Percentiles rank a stretch among this genome's conserved stretches.
Evolutionary conservation across 768 basidiomycete species (phyloP).

Genomic region (Kwoniella newhampshirensis): DNA sequence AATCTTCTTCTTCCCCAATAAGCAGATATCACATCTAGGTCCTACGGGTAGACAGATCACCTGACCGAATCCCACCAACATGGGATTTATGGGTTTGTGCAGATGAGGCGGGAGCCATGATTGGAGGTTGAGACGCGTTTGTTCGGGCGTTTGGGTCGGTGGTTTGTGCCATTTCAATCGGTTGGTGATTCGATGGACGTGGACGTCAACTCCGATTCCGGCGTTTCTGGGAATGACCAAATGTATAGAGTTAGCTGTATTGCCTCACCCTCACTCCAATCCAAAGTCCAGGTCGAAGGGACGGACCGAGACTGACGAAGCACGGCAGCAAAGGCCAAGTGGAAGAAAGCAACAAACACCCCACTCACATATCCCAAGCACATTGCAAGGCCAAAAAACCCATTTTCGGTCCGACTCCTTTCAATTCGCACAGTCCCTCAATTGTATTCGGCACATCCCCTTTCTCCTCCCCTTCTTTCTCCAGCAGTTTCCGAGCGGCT

Average conservation of each 20-base stretch:
- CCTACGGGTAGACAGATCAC: slow-evolving; percentile 51
- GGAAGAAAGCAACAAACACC: neutral
- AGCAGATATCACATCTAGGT: slow-evolving; percentile 51
- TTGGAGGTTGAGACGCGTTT: slow-evolving; percentile 63
- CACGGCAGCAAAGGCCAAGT: too few species aligned
- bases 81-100: slow-evolving; percentile 51
- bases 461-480: slow-evolving; percentile 57
- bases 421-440: slow-evolving; percentile 80
- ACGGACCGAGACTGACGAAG: slow-evolving; percentile 1
- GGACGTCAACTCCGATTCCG: slow-evolving; percentile 94
- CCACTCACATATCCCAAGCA: slow-evolving; percentile 62
- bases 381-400: slow-evolving; percentile 77
- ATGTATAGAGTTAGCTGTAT: neutral
- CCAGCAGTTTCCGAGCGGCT: slow-evolving; percentile 66
- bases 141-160: slow-evolving; percentile 80
- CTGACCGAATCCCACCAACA: slow-evolving; percentile 52
- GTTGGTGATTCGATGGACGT: slow-evolving; percentile 94
- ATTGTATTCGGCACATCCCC: slow-evolving; percentile 86
- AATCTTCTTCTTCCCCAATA: slow-evolving; percentile 39
- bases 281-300: too few species aligned
- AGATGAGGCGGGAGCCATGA: slow-evolving; percentile 50
- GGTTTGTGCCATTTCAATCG: slow-evolving; percentile 86
- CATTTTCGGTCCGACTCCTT: slow-evolving; percentile 97
- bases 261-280: too few species aligned
- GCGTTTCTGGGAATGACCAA: slow-evolving; percentile 61